These are phyloP conservation scores for Tubosaeta sp. DNA, from an alignment of 768 basidiomycete species.

Conservation along the genomic window DNA sequence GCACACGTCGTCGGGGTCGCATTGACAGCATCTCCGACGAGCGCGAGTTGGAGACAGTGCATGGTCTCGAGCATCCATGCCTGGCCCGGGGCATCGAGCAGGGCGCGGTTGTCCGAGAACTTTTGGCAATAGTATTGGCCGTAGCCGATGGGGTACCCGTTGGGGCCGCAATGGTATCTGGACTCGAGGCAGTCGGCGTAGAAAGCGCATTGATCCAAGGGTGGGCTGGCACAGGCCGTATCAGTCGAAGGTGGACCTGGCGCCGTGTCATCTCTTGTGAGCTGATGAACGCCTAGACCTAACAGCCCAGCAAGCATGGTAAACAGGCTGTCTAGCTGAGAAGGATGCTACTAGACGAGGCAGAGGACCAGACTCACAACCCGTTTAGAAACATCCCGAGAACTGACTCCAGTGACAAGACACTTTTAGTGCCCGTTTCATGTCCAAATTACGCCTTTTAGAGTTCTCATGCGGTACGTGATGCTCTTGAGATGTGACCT, in stretches of 20 bases:
- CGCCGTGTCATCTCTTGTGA: background rate
- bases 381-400: background rate
- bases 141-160: constrained; percentile 42
- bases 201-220: constrained; percentile 38
- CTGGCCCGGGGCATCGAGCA: constrained; percentile 33
- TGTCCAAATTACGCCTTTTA: background rate
- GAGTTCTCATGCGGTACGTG: too few species aligned
- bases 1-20: constrained; percentile 27
- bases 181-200: constrained; percentile 43
- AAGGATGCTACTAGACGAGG: background rate
- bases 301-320: background rate
- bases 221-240: constrained; percentile 27
- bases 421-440: background rate
- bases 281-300: background rate
- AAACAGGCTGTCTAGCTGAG: background rate
- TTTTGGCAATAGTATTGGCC: constrained; percentile 39
- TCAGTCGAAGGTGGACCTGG: constrained; percentile 14
- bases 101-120: constrained; percentile 29
- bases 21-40: constrained; percentile 35
- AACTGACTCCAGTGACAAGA: background rate
- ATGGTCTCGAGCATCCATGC: constrained; percentile 44
- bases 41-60: constrained; percentile 41
- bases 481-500: too few species aligned
- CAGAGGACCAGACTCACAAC: background rate
- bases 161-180: constrained; percentile 40